Evolutionary conservation across 2,329 filamentous ascomycete species (phyloP).

Genomic region (Trichoderma breve): DNA sequence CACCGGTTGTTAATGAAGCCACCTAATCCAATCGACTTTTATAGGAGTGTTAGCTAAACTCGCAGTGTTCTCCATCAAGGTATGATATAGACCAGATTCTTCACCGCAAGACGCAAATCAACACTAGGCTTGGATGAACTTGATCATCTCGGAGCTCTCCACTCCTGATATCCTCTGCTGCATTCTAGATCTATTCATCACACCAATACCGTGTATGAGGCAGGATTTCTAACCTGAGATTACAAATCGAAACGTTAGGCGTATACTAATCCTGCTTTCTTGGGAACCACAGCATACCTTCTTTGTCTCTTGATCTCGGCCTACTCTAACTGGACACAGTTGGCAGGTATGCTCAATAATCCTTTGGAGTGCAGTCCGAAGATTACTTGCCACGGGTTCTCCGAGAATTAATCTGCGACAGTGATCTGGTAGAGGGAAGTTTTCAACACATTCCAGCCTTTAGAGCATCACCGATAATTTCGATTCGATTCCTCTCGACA

Average conservation of each 20-base stretch:
- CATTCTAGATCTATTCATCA: neutral
- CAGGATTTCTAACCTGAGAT: neutral
- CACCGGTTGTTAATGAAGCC: neutral
- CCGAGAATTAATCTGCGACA: neutral
- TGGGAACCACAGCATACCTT: neutral
- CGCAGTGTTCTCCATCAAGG: neutral
- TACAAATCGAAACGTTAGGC: neutral
- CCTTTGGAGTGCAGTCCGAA: too few species aligned
- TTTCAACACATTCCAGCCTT: neutral
- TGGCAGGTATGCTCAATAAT: neutral
- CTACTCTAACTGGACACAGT: too few species aligned
- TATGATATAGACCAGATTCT: neutral
- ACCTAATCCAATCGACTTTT: neutral
- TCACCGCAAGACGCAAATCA: neutral
- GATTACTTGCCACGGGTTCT: neutral
- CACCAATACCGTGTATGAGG: neutral
- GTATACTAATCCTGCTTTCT: neutral
- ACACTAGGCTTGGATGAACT: neutral
- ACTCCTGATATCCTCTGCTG: neutral
- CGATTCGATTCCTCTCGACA: neutral
- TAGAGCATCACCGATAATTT: neutral
- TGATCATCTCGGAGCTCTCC: neutral
- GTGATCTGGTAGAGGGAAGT: neutral
- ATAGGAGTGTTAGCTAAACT: too few species aligned
- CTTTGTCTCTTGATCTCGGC: neutral